A percentile compares a stretch with the other conserved stretches of the same genome.
Evolutionary conservation across 768 basidiomycete species (phyloP).

Genomic region (Mycena filopes): DNA sequence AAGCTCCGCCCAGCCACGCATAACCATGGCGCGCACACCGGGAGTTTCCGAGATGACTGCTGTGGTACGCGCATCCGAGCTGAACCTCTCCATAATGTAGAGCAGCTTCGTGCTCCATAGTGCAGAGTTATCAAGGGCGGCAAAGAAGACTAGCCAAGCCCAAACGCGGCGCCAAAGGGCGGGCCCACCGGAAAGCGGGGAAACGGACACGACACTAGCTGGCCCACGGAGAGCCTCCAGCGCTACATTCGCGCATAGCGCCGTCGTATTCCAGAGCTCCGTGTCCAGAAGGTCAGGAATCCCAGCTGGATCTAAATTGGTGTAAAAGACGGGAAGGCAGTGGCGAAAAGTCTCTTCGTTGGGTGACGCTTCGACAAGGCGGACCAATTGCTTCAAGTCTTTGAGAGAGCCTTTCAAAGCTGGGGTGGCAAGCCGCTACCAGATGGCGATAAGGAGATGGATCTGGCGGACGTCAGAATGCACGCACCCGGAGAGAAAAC

Average conservation of each 20-base stretch:
- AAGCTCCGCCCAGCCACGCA: neutral
- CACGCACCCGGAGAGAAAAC: too few relatives aligned
- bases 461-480: too few relatives aligned
- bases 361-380: neutral
- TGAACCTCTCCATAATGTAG: neutral
- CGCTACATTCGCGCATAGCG: neutral
- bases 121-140: neutral
- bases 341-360: neutral
- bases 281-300: neutral
- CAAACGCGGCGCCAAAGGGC: neutral
- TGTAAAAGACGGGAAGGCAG: constrained; percentile 6
- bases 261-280: neutral
- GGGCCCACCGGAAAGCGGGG: neutral
- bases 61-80: neutral
- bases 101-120: neutral
- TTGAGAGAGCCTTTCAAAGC: constrained; percentile 4
- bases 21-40: neutral
- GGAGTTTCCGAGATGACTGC: neutral
- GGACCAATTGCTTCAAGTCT: neutral
- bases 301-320: neutral
- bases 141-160: neutral
- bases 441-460: too few relatives aligned
- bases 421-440: neutral
- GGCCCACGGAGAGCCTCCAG: neutral
- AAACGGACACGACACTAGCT: neutral